Evolutionary conservation across 352 stramenopile species (phyloP).

Genomic region (Achlya hypogyna): DNA sequence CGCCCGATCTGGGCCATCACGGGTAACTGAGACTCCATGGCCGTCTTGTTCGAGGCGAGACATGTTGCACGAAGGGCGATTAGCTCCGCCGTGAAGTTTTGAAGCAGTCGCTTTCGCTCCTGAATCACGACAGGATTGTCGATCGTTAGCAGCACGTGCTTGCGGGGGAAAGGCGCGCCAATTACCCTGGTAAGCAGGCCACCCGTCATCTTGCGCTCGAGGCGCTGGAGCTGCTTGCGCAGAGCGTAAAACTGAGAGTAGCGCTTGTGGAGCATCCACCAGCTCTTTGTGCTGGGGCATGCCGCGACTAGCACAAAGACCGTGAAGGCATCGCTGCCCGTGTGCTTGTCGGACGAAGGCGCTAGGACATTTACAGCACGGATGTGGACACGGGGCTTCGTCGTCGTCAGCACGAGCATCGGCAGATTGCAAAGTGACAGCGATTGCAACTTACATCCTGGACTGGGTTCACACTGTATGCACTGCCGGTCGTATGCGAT

Average conservation of each 20-base stretch:
- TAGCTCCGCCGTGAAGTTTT: conserved; percentile 63
- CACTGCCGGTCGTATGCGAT: no score
- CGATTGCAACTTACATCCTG: no score
- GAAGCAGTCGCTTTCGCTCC: conserved; percentile 49
- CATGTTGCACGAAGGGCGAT: conserved; percentile 23
- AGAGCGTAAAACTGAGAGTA: conserved; percentile 63
- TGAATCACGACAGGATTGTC: conserved; percentile 48
- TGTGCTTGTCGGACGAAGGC: background rate
- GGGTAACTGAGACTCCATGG: conserved; percentile 65
- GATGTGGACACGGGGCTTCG: background rate
- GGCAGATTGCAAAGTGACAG: no score
- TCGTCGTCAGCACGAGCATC: background rate
- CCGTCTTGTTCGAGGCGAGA: conserved; percentile 29
- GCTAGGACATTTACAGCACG: background rate
- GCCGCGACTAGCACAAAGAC: conserved; percentile 83
- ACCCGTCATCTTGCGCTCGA: background rate
- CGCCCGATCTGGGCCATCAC: conserved; percentile 68
- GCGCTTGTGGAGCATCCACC: conserved; percentile 47
- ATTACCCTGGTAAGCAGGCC: conserved; percentile 34
- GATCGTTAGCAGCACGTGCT: conserved; percentile 26
- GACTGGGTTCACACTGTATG: no score
- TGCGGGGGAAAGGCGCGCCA: background rate
- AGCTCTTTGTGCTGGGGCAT: background rate
- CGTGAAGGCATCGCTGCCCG: conserved; percentile 40
- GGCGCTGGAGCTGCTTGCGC: conserved; percentile 31